These are phyloP conservation scores for Pseudoscleropodium purum DNA, from an alignment of 225 moss, liverwort and hornwort species.

Conservation along the genomic window DNA sequence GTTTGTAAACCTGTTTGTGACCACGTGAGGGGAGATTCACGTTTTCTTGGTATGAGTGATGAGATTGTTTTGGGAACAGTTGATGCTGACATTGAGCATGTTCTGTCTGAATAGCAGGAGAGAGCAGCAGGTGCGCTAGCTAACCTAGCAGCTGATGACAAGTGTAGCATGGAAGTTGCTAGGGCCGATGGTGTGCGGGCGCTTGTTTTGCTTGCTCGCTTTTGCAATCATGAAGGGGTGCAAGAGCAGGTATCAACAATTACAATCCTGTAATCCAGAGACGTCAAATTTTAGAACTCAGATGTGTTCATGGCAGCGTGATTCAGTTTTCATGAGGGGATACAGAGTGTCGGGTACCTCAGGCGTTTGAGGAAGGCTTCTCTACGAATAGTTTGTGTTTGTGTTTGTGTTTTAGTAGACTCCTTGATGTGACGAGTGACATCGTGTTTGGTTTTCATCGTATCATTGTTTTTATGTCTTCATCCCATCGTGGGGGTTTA, in stretches of 20 bases:
- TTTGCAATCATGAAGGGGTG: slow-evolving; percentile 81
- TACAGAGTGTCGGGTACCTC: neutral
- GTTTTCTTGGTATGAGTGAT: neutral
- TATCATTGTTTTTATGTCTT: neutral
- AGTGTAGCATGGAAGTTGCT: slow-evolving; percentile 97
- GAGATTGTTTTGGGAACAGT: neutral
- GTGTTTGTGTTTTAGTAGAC: neutral
- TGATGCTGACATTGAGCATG: slow-evolving; percentile 9
- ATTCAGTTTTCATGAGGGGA: neutral
- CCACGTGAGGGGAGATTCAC: neutral
- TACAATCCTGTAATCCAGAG: neutral
- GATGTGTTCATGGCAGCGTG: neutral
- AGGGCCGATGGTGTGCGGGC: slow-evolving; percentile 82
- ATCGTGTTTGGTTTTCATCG: neutral
- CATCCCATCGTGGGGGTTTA: neutral
- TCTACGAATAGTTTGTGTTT: neutral
- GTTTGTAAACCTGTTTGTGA: neutral
- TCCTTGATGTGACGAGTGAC: neutral
- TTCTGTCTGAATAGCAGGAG: slow-evolving; percentile 54
- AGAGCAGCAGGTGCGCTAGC: slow-evolving; percentile 94
- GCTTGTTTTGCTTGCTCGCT: slow-evolving; percentile 75
- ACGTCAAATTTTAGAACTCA: neutral
- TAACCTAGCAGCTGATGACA: slow-evolving; percentile 93
- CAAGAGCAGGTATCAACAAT: slow-evolving; percentile 65
- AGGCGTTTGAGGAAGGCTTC: neutral